Base-by-base conservation (phyloP, 495 filamentous ascomycete species). In the Pseudevernia furfuracea region DNA sequence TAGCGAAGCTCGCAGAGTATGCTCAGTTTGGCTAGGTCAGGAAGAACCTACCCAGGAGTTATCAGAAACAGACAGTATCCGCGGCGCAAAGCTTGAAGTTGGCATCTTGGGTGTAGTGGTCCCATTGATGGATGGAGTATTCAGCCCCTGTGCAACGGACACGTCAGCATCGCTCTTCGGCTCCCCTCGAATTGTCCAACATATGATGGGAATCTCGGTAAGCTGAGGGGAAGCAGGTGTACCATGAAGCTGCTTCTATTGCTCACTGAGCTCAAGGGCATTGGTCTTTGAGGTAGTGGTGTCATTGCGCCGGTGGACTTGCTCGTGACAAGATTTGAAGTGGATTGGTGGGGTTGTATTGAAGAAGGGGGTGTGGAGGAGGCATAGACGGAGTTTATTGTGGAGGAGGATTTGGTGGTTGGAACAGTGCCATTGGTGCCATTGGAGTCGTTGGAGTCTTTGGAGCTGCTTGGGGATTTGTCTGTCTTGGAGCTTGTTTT, bases 41-140 rank as follows among this genome's bases (percentile, higher is more conserved):
- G 11, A 37, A 21, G 15, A 8, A 66, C 81, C 66, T 80, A 96
- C 91, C 89, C 90, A 94, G 38, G 89, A 84, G 68, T 86, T 89
- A 56, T 96, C 90, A 25, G 84, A 79, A 28, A 96, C 78, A 32
- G 90, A 94, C 17, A 86, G 72, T 25, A 96, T 82, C 61, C 84
- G 81, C 17, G 91, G 92, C 32, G 89, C 88, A 74, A 89, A 92
- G 57, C 87, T 85, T 25, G 91, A 95, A 14, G 84, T 81, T 3
- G 82, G 82, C 60, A 81, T 74, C 59, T 79, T 77, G 58, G 84
- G 77, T 41, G 77, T 77, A 58, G 73, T 75, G 60, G 72, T 79
- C 41, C 80, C 77, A 70, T 82, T 81, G 60, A 81, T 72, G 30
- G 88, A 85, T 4, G 84, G 65, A 17, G 62, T 59, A 21, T 52